Evolutionary conservation across 2,329 filamentous ascomycete genomes (phyloP).

Genomic region (Cladophialophora exuberans): DNA sequence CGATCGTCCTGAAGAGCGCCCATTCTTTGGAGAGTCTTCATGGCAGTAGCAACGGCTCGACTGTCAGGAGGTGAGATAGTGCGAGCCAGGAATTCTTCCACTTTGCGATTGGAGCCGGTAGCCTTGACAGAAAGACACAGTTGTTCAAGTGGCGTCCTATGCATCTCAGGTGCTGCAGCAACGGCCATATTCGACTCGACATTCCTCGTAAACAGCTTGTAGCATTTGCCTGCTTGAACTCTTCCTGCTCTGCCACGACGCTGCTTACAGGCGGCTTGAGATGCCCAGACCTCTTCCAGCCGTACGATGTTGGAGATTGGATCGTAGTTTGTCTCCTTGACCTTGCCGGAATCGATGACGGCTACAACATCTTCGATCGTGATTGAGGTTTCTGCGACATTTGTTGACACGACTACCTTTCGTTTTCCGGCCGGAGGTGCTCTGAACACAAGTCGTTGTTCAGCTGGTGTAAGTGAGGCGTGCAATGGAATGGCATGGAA

Average conservation of each 20-base stretch:
- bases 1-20: conserved; percentile 80
- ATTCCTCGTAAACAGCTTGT: conserved; percentile 89
- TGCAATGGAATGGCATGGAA: conserved; percentile 86
- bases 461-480: conserved; percentile 83
- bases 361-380: conserved; percentile 97
- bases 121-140: conserved; percentile 92
- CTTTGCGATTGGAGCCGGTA: conserved; percentile 76
- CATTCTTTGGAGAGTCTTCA: conserved; percentile 78
- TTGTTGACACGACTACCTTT: conserved; percentile 93
- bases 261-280: conserved; percentile 90
- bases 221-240: conserved; percentile 88
- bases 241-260: conserved; percentile 89
- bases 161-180: conserved; percentile 89
- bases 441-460: conserved; percentile 86
- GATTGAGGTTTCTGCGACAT: conserved; percentile 97
- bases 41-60: conserved; percentile 81
- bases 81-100: conserved; percentile 77
- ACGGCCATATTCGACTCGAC: conserved; percentile 83
- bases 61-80: conserved; percentile 88
- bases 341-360: conserved; percentile 91
- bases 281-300: conserved; percentile 94
- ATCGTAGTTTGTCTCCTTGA: conserved; percentile 96
- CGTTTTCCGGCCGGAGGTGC: conserved; percentile 75
- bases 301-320: conserved; percentile 90
- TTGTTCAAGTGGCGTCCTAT: conserved; percentile 89